These are phyloP conservation scores for Sphaerostilbella broomeana DNA, from an alignment of 2,329 filamentous ascomycete genomes.

Conservation along the genomic window DNA sequence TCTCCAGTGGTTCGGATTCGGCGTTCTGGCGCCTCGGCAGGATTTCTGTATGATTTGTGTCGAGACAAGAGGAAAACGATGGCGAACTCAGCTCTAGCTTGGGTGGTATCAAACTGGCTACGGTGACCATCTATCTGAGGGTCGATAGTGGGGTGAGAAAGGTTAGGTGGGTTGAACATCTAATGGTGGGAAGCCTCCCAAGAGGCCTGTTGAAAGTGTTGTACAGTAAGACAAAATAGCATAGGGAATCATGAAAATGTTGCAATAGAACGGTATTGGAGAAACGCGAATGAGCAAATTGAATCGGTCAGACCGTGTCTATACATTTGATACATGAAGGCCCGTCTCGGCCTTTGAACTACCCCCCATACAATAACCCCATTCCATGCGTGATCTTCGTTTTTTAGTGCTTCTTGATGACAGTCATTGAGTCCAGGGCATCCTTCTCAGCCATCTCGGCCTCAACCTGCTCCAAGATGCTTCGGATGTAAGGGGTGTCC, in stretches of 20 bases:
- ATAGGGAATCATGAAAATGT: conserved; percentile 10
- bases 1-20: conserved; percentile 19
- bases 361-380: conserved; percentile 4
- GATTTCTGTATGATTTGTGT: conserved; percentile 14
- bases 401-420: conserved; percentile 43
- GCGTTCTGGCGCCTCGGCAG: conserved; percentile 25
- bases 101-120: no score
- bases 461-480: conserved; percentile 46
- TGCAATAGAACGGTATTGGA: neutral
- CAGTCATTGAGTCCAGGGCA: conserved; percentile 43
- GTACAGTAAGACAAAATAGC: conserved; percentile 13
- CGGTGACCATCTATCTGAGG: no score
- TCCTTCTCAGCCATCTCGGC: conserved; percentile 45
- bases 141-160: neutral
- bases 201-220: neutral
- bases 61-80: conserved; percentile 11
- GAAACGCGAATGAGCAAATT: conserved; percentile 17
- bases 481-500: conserved; percentile 49
- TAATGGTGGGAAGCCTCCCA: neutral
- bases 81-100: conserved; percentile 5
- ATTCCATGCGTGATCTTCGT: conserved; percentile 5
- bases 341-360: conserved; percentile 8
- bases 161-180: neutral
- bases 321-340: conserved; percentile 31
- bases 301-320: conserved; percentile 26